A percentile compares a stretch with the other conserved stretches of the same genome.
Conservation (phyloP, 352 stramenopile genomes). For the Thalassiosira sp. region DNA sequence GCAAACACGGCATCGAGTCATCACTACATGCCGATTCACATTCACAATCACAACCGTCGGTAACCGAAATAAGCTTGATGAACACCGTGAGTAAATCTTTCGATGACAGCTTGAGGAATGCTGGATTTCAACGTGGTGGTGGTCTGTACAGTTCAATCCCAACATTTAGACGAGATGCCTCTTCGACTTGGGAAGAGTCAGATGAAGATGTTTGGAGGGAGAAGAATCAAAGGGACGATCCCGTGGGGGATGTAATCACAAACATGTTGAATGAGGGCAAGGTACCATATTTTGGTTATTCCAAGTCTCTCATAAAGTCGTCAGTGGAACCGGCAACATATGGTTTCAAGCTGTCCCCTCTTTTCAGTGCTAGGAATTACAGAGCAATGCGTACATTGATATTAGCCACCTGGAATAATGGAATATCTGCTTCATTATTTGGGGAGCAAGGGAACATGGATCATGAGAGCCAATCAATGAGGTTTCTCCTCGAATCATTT, state of each 20-base stretch:
- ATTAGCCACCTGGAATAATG: background rate
- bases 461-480: constrained; percentile 21
- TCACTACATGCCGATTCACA: background rate
- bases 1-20: background rate
- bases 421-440: background rate
- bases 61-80: constrained; percentile 2
- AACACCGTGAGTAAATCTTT: background rate
- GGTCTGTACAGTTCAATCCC: background rate
- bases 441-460: background rate
- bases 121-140: background rate
- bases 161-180: background rate
- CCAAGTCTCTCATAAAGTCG: background rate
- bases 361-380: constrained; percentile 37
- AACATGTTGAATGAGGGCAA: constrained; percentile 45
- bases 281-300: constrained; percentile 44
- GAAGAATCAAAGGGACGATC: constrained; percentile 28
- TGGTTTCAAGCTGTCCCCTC: constrained; percentile 24
- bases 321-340: background rate
- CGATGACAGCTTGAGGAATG: constrained; percentile 4
- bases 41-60: constrained; percentile 14
- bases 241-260: constrained; percentile 42
- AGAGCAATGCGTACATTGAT: constrained; percentile 17
- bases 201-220: constrained; percentile 9
- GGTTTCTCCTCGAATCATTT: constrained; percentile 43
- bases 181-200: constrained; percentile 5